Evolutionary conservation across 257 asterid species (phyloP).

Genomic region (Prunella vulgaris): DNA sequence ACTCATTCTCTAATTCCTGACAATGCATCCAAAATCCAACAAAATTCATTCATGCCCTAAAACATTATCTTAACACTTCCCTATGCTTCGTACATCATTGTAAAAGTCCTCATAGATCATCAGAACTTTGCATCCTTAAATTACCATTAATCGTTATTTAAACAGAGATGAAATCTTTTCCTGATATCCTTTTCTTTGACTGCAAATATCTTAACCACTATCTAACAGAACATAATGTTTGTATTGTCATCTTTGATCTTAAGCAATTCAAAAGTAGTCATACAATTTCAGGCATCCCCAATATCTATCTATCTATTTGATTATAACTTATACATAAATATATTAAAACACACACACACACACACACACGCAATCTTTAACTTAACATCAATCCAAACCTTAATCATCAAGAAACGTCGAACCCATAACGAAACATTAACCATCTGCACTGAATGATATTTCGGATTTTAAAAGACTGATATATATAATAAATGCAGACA

Average conservation of each 20-base stretch:
- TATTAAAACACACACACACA: neutral
- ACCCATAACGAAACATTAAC: conserved; percentile 7
- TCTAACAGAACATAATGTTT: neutral
- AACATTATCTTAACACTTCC: neutral
- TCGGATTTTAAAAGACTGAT: neutral
- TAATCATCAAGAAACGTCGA: conserved; percentile 5
- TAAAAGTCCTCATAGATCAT: neutral
- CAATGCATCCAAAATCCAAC: neutral
- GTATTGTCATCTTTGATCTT: neutral
- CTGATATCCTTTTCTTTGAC: neutral
- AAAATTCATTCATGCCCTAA: neutral
- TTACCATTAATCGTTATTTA: neutral
- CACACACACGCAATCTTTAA: neutral
- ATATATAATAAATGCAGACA: neutral
- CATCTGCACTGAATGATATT: neutral
- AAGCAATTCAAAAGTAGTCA: neutral
- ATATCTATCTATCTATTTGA: neutral
- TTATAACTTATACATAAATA: neutral
- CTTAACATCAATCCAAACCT: conserved; percentile 3
- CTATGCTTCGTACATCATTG: neutral
- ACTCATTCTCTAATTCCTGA: neutral
- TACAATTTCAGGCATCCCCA: neutral
- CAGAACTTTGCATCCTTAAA: neutral
- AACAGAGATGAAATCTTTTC: neutral
- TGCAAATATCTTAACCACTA: conserved; percentile 4